These are phyloP conservation scores for Blastobotrys aristatus DNA, from an alignment of 1,139 yeast species.

Conservation along the genomic window DNA sequence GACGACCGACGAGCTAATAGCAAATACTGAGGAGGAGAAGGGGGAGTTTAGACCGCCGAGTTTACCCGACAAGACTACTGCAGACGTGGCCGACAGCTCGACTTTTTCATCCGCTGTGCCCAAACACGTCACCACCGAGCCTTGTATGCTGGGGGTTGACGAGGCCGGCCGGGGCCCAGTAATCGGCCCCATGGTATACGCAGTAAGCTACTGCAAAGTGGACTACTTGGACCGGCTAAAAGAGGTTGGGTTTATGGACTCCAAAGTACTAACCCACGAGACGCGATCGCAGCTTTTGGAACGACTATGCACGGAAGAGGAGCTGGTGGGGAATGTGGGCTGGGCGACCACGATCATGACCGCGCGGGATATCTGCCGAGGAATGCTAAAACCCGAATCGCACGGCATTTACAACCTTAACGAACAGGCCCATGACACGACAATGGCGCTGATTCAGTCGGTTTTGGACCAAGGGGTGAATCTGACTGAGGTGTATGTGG, in stretches of 20 bases:
- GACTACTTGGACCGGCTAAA: conserved; percentile 51
- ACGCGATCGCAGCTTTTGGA: conserved; percentile 59
- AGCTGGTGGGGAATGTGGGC: conserved; percentile 58
- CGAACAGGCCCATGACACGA: conserved; percentile 94
- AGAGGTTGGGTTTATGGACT: conserved; percentile 82
- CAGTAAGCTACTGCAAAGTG: conserved; percentile 69
- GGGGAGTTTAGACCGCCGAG: conserved; percentile 33
- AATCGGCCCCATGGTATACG: conserved; percentile 93
- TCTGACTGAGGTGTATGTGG: conserved; percentile 71
- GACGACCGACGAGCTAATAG: no score
- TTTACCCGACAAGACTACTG: conserved; percentile 18
- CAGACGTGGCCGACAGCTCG: conserved; percentile 25
- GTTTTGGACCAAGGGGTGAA: conserved; percentile 59
- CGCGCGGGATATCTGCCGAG: conserved; percentile 79
- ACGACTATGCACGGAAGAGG: conserved; percentile 46
- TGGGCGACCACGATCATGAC: conserved; percentile 86
- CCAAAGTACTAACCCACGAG: conserved; percentile 75
- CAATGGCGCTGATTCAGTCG: conserved; percentile 66
- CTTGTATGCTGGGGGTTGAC: conserved; percentile 76
- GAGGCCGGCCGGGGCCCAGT: conserved; percentile 99
- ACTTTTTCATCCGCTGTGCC: conserved; percentile 40
- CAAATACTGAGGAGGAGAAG: no score
- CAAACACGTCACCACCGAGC: conserved; percentile 24
- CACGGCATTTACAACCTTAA: conserved; percentile 63
- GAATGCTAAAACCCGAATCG: conserved; percentile 72